Evolutionary conservation across 768 basidiomycete species (phyloP), one percentile per base, ranked within the genome.

Genomic region (Pleurotus sapidus): DNA sequence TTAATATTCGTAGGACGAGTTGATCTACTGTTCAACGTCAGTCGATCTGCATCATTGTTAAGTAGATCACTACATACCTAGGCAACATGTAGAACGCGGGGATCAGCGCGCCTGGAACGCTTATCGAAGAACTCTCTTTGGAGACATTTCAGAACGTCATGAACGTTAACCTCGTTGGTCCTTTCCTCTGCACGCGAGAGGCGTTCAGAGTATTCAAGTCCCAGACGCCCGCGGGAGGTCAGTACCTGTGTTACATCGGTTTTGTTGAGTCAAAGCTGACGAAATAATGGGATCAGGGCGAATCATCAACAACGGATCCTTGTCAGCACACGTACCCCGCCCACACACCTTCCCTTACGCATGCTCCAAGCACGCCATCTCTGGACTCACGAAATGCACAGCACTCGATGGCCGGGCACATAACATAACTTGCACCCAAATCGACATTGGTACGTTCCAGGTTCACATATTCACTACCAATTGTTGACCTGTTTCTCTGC

Each of bases 231-330:
- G 76, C 77, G 56, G 93, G 92, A 59, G 91, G 91, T 81, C 15
- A 6, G 9, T 14, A 14, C 24, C 12, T 3, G 17, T 20, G 9
- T 14, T 15, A 4, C 39, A 24, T 11, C 17, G 12, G 3, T 40
- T 39, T 6, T 49, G 20, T 24, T 20, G 11, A 15, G 30, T 48
- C 14, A 45, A 17, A 17, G 25, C 37, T 46, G 47, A 53, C 40
- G 27, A 18, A 58, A 23, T 0, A 15, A 23, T 7, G 39, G 20
- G 24, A 40, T 8, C 58, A 87, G 86, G 84, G 2, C 80, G 90
- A 17, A 89, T 94, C 60, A 88, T 95, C 71, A 93, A 93, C 74
- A 93, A 94, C 63, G 92, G 91, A 0, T 89, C 86, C n/a, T 74
- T 91, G 20, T 80, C 87, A 1, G 88, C 89, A 0, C 82, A 87